These are phyloP conservation scores for Fusarium begoniae DNA, from an alignment of 2,329 filamentous ascomycete species.

Conservation along the genomic window DNA sequence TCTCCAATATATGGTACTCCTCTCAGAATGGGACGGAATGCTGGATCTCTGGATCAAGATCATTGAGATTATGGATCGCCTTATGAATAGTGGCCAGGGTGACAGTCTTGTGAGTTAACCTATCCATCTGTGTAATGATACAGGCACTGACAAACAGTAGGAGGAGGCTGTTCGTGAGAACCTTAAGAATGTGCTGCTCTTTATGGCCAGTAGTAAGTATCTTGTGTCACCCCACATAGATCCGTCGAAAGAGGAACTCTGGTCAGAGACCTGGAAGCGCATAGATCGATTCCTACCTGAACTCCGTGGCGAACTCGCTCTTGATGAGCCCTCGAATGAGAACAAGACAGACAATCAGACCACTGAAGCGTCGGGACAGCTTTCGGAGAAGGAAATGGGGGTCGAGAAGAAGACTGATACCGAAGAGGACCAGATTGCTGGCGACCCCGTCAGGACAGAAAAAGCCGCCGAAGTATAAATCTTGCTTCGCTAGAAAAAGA, in stretches of 20 bases:
- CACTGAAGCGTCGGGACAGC: not conserved
- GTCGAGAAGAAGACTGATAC: constrained; percentile 4
- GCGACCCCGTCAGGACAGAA: constrained; percentile 2
- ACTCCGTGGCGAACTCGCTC: constrained; percentile 63
- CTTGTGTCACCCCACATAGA: constrained; percentile 75
- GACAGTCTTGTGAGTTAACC: constrained; percentile 77
- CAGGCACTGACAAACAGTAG: constrained; percentile 53
- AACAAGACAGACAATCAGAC: not conserved
- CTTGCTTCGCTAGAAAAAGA: not conserved
- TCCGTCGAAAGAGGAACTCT: constrained; percentile 63
- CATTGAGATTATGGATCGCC: constrained; percentile 90
- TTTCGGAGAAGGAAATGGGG: constrained; percentile 2
- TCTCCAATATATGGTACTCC: constrained; percentile 86
- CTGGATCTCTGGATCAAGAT: constrained; percentile 92
- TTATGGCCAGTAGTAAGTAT: constrained; percentile 91
- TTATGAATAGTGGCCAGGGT: constrained; percentile 95
- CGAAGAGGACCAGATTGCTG: not conserved
- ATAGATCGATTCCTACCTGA: constrained; percentile 73
- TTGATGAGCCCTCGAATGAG: constrained; percentile 53
- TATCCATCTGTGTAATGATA: not conserved
- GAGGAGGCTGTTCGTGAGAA: constrained; percentile 96
- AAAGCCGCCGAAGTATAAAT: constrained; percentile 1
- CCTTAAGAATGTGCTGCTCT: constrained; percentile 93
- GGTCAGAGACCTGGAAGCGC: constrained; percentile 71
- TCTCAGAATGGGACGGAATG: constrained; percentile 89